Evolutionary conservation across 768 basidiomycete species (phyloP), one percentile per base, ranked within the genome.

Genomic region (Fomitopsis pulvina): DNA sequence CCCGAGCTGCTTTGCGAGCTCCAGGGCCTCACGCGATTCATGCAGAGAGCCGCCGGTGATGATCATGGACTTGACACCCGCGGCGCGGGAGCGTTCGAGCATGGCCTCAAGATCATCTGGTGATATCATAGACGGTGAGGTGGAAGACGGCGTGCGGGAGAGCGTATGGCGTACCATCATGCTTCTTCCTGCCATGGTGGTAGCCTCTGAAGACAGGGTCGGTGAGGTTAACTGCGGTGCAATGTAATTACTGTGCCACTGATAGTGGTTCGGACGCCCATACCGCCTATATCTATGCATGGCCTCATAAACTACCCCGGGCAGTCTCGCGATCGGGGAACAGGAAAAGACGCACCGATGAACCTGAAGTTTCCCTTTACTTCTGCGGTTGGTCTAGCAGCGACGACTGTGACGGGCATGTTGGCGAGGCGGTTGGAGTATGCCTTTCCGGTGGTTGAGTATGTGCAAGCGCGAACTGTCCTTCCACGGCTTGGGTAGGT

Each of bases 31-130:
- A 50, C 66, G 66, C 8, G 83, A 85, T 57, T 90, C 87, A 4
- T 65, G 61, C 27, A 91, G 66, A 45, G 80, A 84, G 1, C 81
- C 81, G 0, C 89, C 88, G 1, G 89, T 91, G 41, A 92, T 77
- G 59, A 92, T 78, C 72, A 87, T 82, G 18, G 76, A 76, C 53
- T 74, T 73, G 14, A 91, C 79, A 0, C 85, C 85, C 2, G 82
- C 81, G 6, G 63, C 63, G 29, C 66, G 66, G 0, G 83, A 75
- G 47, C 89, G 74, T 16, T 68, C 63, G 10, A 89, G 58, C 54
- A 92, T 69, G 14, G 68, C 68, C 14, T 72, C 67, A 6, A 91
- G 66, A 60, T 92, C 88, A 58, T 87, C 85, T 81, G 60, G 11
- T 34, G 8, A 16, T 7, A 11, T 37, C 29, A 32, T 28, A 14